Conservation (phyloP, 1,284 basidiomycete genomes). For the Cystobasidiaceae sp. region DNA sequence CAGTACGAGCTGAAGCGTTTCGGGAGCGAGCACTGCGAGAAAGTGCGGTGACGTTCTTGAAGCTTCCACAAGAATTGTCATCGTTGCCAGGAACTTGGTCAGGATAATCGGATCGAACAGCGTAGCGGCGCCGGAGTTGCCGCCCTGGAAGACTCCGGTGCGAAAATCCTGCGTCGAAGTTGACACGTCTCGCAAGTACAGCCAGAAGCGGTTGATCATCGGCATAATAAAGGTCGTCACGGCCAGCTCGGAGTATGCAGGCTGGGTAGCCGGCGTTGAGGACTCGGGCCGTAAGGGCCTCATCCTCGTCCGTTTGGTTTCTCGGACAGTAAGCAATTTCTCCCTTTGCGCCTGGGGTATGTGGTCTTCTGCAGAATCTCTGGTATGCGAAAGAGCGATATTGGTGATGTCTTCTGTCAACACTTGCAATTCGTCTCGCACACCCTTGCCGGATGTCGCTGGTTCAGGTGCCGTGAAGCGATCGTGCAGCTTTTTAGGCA, state of each 20-base stretch:
- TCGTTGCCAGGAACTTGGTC: constrained; percentile 65
- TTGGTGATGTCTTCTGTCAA: constrained; percentile 60
- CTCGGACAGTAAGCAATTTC: constrained; percentile 63
- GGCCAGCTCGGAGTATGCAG: constrained; percentile 64
- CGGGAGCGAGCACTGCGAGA: constrained; percentile 70
- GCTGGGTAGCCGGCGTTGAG: neutral
- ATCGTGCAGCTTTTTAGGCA: constrained; percentile 65
- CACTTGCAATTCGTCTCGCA: constrained; percentile 52
- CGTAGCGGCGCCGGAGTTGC: constrained; percentile 64
- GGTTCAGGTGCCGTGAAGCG: constrained; percentile 54
- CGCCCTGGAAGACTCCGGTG: constrained; percentile 57
- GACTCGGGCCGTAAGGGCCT: constrained; percentile 16
- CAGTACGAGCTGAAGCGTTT: constrained; percentile 72
- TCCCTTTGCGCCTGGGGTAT: constrained; percentile 62
- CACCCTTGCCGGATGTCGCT: neutral
- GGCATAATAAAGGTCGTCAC: constrained; percentile 82
- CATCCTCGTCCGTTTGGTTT: constrained; percentile 6
- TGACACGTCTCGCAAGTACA: constrained; percentile 75
- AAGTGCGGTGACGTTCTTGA: constrained; percentile 71
- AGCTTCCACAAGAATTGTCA: constrained; percentile 75
- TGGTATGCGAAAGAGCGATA: constrained; percentile 57
- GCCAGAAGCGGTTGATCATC: constrained; percentile 82
- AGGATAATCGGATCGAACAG: constrained; percentile 71
- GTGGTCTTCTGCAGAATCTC: constrained; percentile 52
- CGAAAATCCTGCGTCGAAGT: constrained; percentile 54